Base-by-base conservation (phyloP, 129 eudicot genomes). In the Tanacetum coccineum region DNA sequence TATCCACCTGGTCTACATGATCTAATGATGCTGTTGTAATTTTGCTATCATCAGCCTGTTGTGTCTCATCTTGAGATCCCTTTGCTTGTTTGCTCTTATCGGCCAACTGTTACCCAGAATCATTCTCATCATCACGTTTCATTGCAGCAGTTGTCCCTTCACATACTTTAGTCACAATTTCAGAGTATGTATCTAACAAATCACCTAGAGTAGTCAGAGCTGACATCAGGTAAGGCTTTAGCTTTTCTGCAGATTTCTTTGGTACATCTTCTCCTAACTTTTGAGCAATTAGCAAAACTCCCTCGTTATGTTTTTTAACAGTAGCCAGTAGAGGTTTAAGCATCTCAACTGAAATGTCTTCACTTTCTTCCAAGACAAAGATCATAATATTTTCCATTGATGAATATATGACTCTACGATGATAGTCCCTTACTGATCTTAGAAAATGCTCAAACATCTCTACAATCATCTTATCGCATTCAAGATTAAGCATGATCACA, bases 321-420 rank as follows among this genome's bases (percentile, higher is more conserved):
- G 73, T 62, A 57, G 81, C 80, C 39, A 92, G 79, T 10, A 92
- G 56, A 14, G 95, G 82, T 52, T 74, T 58, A 39, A 92, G 83
- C 51, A 92, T 75, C 48, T 85, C 96, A 20, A 60, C 25, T 6
- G 95, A 81, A 59, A 92, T 73, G 12, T 86, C 95, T 86, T 92
- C 98, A 67, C 96, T 92, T 84, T 92, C 98, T 72, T 88, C 96
- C 2, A 92, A 49, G 36, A 92, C 95, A 78, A 92, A 89, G 14
- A 89, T 72, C 96, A 92, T 92, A 28, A 88, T 88, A 14, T 82
- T 88, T 78, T 83, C 98, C 98, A 92, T 92, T 7, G 91, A 83
- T 57, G 89, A 51, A 54, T 80, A 85, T 48, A 92, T 78, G 48
- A 56, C 67, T 39, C 86, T 88, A 4, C 70, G 68, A 52, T 87